phyloP scores from a whole-genome alignment of 805 yeast species.

The Metschnikowia santaceciliae region DNA sequence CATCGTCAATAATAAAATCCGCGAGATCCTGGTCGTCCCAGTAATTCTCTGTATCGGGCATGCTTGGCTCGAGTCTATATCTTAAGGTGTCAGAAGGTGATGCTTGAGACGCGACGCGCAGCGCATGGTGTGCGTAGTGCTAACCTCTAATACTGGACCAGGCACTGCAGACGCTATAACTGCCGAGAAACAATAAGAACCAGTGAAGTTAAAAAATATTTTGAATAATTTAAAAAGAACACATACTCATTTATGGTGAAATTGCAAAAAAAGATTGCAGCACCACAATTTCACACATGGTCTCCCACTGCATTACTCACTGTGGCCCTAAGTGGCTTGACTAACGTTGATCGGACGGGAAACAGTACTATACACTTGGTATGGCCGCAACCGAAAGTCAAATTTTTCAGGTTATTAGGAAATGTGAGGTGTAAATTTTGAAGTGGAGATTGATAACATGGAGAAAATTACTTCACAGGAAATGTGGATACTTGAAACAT shows the following conservation, averaged over 20 bases:
- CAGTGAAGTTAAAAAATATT: too few relatives aligned
- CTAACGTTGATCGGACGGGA: background rate
- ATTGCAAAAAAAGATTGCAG: slow-evolving; percentile 3
- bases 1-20: slow-evolving; percentile 35
- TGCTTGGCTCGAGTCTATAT: background rate
- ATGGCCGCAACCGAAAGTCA: background rate
- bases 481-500: too few relatives aligned
- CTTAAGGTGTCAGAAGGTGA: background rate
- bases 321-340: slow-evolving; percentile 1
- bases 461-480: too few relatives aligned
- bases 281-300: slow-evolving; percentile 11
- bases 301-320: slow-evolving; percentile 10
- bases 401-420: background rate
- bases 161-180: too few relatives aligned
- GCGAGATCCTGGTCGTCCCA: slow-evolving; percentile 28
- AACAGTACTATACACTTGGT: background rate
- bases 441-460: background rate
- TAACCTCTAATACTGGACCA: too few relatives aligned
- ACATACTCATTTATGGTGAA: too few relatives aligned
- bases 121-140: background rate
- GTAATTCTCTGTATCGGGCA: slow-evolving; percentile 4
- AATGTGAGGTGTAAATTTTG: too few relatives aligned
- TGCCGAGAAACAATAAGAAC: too few relatives aligned
- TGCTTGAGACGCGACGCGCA: slow-evolving; percentile 7
- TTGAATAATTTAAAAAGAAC: too few relatives aligned